Evolutionary conservation across 805 yeast species (phyloP), one percentile per base, ranked within the genome.

Genomic region (Monosporozyma aerobia): DNA sequence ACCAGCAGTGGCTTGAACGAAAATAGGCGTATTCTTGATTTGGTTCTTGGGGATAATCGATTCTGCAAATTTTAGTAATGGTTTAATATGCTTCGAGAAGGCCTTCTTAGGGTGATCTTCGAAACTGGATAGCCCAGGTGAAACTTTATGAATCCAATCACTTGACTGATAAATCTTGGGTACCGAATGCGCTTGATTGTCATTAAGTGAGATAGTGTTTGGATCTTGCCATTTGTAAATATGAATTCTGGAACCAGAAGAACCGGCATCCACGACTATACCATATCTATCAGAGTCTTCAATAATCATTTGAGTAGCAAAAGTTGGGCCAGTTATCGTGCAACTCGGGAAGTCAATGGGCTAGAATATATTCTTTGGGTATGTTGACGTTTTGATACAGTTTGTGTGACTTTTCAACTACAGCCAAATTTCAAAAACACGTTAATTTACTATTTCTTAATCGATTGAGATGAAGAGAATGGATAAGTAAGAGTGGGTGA

Each of bases 1-100:
- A 1, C 99, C 99, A 5, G 99, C 99, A 0, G 99, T 94, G 3
- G 98, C 95, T 59, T 87, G 80, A n/a, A 94, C 79, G 59, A 82
- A 94, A 1, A 94, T 77, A 0, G 99, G 98, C 0, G 98, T 92
- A 4, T 79, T 78, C 1, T 66, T 55, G 57, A 81, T 79, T 51
- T 78, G 73, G 0, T 76, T 76, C 32, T 64, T 61, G 0, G 98
- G 98, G 7, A 94, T 80, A 23, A 85, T 77, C 3, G 69, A 66
- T 59, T 80, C 78, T 0, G 97, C 97, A 65, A 81, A 81, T 47
- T 78, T 73, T 16, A 90, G 72, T 48, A 94, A 70, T 3, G 78
- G 76, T 54, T 77, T 69, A 57, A 87, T 78, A 68, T 94, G 98
- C 19, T 78, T 71, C 0, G 74, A 64, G 86, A 96, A 94, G 1